Evolutionary conservation across 73 alveolate genomes (phyloP).

Genomic region (Paraurostyla sp.): DNA sequence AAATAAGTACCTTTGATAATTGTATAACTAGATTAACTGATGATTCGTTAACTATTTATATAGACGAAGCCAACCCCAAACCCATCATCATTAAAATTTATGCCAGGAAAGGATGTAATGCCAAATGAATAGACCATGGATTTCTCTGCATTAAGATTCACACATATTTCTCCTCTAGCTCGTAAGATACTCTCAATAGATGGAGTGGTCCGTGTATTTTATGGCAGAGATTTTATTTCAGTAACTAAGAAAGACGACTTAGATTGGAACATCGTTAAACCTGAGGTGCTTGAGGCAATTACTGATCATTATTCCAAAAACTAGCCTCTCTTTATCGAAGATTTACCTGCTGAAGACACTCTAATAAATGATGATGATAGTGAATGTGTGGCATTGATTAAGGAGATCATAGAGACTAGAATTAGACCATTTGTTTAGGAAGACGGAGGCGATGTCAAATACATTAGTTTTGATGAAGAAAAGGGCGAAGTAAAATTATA

Average conservation of each 20-base stretch:
- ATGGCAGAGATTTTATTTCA: conserved; percentile 83
- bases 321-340: conserved; percentile 80
- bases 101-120: conserved; percentile 89
- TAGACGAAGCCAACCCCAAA: conserved; percentile 88
- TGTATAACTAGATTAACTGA: conserved; percentile 12
- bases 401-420: conserved; percentile 89
- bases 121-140: conserved; percentile 79
- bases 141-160: conserved; percentile 75
- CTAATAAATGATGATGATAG: conserved; percentile 79
- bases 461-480: conserved; percentile 82
- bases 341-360: conserved; percentile 78
- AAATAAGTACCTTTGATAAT: too few species aligned
- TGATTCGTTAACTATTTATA: conserved; percentile 71
- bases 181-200: conserved; percentile 78
- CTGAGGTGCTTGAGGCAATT: conserved; percentile 79
- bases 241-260: conserved; percentile 82
- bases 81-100: conserved; percentile 83
- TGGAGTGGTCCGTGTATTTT: conserved; percentile 88
- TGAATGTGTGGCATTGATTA: conserved; percentile 87
- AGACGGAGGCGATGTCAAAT: conserved; percentile 95
- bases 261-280: conserved; percentile 86
- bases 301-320: conserved; percentile 82
- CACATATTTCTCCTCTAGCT: conserved; percentile 87
- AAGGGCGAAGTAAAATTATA: conserved; percentile 81
- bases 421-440: conserved; percentile 89